Conservation (phyloP, 805 yeast genomes). For the Cyberlindnera maritima region DNA sequence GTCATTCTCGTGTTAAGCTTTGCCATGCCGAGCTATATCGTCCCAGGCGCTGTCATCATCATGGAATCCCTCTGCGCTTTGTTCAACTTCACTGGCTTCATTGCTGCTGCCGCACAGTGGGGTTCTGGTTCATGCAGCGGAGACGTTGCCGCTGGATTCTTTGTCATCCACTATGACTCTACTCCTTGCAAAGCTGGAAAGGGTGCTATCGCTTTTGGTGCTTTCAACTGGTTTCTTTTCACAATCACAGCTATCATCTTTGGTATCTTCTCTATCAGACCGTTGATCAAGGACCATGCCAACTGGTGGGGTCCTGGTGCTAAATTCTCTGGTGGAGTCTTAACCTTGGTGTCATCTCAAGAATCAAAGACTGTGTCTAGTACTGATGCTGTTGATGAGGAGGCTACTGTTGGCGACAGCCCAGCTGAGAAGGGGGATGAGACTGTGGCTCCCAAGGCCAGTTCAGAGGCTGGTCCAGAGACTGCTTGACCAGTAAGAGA, state of each 20-base stretch:
- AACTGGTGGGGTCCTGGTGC: neutral
- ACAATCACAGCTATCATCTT: conserved; percentile 9
- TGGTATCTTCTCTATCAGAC: conserved; percentile 10
- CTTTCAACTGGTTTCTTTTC: conserved; percentile 19
- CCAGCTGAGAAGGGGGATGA: neutral
- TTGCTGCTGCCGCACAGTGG: conserved; percentile 16
- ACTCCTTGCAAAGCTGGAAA: conserved; percentile 17
- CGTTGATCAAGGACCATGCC: neutral
- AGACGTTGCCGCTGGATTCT: neutral
- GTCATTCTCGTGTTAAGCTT: conserved; percentile 4
- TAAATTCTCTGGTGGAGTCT: neutral
- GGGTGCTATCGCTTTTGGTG: conserved; percentile 23
- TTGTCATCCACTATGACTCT: neutral
- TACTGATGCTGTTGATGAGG: neutral
- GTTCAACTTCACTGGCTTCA: conserved; percentile 20
- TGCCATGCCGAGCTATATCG: conserved; percentile 4
- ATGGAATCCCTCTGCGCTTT: conserved; percentile 16
- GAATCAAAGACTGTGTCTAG: neutral
- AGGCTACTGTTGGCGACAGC: neutral
- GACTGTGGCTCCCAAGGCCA: neutral
- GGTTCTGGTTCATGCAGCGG: neutral
- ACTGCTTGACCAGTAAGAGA: neutral
- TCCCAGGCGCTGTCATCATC: conserved; percentile 16
- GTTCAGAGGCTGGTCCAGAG: neutral
- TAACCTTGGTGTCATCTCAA: neutral